Conservation (phyloP, 2,329 filamentous ascomycete species). For the Penicillium glabrum region DNA sequence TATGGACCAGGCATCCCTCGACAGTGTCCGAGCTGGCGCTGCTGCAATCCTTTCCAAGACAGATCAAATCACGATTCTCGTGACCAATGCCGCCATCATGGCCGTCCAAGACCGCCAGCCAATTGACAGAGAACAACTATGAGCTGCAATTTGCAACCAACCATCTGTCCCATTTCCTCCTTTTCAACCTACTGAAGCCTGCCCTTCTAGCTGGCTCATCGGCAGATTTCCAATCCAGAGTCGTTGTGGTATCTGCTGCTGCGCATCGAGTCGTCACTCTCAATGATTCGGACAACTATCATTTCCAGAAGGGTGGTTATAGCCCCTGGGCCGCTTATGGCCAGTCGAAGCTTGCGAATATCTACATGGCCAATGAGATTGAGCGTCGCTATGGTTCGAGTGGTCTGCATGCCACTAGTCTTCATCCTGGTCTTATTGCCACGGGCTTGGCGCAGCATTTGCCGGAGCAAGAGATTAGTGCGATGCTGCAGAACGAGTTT, state of each 20-base stretch:
- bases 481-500: slow-evolving; percentile 7
- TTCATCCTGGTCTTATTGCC: slow-evolving; percentile 46
- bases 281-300: slow-evolving; percentile 39
- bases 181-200: slow-evolving; percentile 51
- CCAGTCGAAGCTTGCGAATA: slow-evolving; percentile 53
- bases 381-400: slow-evolving; percentile 49
- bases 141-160: slow-evolving; percentile 56
- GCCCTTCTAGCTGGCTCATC: slow-evolving; percentile 24
- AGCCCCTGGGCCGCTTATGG: slow-evolving; percentile 44
- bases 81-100: slow-evolving; percentile 51
- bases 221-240: slow-evolving; percentile 45
- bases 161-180: slow-evolving; percentile 54
- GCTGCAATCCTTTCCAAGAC: slow-evolving; percentile 7
- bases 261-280: slow-evolving; percentile 41
- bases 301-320: slow-evolving; percentile 37
- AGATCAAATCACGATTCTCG: slow-evolving; percentile 26
- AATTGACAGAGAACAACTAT: slow-evolving; percentile 39
- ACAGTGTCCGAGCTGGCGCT: slow-evolving; percentile 14
- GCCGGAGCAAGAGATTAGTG: slow-evolving; percentile 2
- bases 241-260: slow-evolving; percentile 48
- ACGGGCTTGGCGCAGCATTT: slow-evolving; percentile 6
- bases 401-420: slow-evolving; percentile 45
- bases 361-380: slow-evolving; percentile 53
- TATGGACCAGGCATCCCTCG: slow-evolving; percentile 20
- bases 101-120: slow-evolving; percentile 20